Conservation (phyloP, 1,284 basidiomycete genomes). For the Cutaneotrichosporon mucoides region DNA sequence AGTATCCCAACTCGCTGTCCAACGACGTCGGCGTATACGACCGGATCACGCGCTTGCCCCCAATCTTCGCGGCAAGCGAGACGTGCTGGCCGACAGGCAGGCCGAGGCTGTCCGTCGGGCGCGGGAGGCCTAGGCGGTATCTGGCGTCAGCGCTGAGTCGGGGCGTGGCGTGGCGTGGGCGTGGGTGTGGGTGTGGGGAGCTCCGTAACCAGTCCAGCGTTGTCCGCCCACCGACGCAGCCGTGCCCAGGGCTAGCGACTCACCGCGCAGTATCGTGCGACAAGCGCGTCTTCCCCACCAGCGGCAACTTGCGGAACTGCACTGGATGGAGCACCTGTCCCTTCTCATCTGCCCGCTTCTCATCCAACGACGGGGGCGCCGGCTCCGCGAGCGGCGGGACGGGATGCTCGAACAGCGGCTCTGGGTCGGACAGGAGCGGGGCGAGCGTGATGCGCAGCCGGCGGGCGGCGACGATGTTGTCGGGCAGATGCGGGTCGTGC, state of each 20-base stretch:
- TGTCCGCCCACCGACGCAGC: no score
- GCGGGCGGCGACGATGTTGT: not conserved
- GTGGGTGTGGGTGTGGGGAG: no score
- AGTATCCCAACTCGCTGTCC: constrained; percentile 86
- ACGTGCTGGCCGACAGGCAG: constrained; percentile 97
- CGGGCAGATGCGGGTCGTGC: constrained; percentile 9
- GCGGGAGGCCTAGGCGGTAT: constrained; percentile 84
- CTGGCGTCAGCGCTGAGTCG: constrained; percentile 48
- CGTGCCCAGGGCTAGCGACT: constrained; percentile 25
- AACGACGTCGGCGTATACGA: constrained; percentile 94
- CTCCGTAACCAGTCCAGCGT: no score
- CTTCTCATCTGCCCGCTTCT: not conserved
- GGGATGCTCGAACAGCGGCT: no score
- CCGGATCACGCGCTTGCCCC: constrained; percentile 82
- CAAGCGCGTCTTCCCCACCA: constrained; percentile 73
- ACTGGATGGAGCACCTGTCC: constrained; percentile 35
- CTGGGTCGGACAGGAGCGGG: no score
- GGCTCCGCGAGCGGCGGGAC: not conserved
- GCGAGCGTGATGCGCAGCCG: constrained; percentile 1
- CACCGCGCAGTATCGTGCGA: constrained; percentile 95
- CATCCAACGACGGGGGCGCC: not conserved
- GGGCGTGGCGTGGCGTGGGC: no score
- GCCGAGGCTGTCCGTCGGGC: constrained; percentile 70
- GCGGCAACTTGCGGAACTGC: constrained; percentile 74
- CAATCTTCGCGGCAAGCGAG: constrained; percentile 80